phyloP scores from a whole-genome alignment of 805 yeast genomes.

The Kazachstania kunashirensis region DNA sequence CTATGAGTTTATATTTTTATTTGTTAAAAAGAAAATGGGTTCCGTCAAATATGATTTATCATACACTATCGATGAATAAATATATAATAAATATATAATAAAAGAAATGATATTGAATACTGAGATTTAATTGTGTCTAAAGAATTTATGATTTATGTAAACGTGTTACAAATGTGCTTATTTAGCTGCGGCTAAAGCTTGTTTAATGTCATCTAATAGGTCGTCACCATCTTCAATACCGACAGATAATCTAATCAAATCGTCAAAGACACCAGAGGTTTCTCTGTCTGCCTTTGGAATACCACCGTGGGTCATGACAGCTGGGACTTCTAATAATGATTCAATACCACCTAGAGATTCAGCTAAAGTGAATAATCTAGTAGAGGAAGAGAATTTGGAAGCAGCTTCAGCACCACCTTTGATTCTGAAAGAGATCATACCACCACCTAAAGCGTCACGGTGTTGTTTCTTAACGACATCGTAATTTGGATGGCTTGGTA shows the following conservation, averaged over 20 bases:
- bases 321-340: constrained; percentile 78
- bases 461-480: constrained; percentile 64
- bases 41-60: too few relatives aligned
- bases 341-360: constrained; percentile 90
- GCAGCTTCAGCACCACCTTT: constrained; percentile 76
- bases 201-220: constrained; percentile 57
- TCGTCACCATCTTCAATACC: constrained; percentile 83
- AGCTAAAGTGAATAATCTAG: constrained; percentile 74
- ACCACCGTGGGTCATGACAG: constrained; percentile 88
- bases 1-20: too few relatives aligned
- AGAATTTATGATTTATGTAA: too few relatives aligned
- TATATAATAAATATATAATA: too few relatives aligned
- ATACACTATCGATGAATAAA: too few relatives aligned
- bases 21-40: too few relatives aligned
- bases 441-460: constrained; percentile 80
- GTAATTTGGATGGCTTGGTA: constrained; percentile 53
- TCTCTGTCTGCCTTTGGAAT: constrained; percentile 72
- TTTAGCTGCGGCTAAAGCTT: constrained; percentile 45
- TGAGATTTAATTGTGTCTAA: too few relatives aligned
- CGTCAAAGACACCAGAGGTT: constrained; percentile 70
- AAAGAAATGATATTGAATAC: too few relatives aligned
- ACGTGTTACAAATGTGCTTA: too few relatives aligned
- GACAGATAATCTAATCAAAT: constrained; percentile 71
- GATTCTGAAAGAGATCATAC: constrained; percentile 83
- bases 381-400: constrained; percentile 57